Conservation (phyloP, 1,139 yeast species). For the Lodderomyces theae region DNA sequence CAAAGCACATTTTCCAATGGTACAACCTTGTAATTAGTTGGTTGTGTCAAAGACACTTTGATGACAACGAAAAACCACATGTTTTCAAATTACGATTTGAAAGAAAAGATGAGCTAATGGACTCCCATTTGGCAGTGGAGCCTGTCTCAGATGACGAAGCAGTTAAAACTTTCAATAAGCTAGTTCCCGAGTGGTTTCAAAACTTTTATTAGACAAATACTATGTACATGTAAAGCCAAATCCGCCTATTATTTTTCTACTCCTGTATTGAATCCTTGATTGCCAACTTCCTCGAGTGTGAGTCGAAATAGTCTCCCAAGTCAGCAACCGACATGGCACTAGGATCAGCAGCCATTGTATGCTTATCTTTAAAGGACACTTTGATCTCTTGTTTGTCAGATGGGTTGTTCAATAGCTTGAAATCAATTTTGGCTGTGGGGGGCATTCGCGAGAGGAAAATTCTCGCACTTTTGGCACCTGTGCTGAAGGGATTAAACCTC, state of each 20-base stretch:
- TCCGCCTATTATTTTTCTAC: too few relatives aligned
- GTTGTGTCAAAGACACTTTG: constrained; percentile 10
- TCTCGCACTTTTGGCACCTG: constrained; percentile 79
- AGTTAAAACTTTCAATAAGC: constrained; percentile 12
- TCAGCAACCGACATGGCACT: constrained; percentile 49
- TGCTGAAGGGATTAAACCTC: constrained; percentile 72
- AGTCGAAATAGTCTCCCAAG: constrained; percentile 55
- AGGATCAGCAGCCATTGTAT: constrained; percentile 68
- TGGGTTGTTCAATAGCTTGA: constrained; percentile 47
- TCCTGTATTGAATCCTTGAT: constrained; percentile 59
- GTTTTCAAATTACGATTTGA: constrained; percentile 11
- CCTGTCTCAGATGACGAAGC: constrained; percentile 7
- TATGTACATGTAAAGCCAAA: too few relatives aligned
- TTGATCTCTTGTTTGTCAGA: constrained; percentile 62
- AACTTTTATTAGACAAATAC: constrained; percentile 12
- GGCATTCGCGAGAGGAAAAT: constrained; percentile 80
- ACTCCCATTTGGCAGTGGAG: constrained; percentile 9
- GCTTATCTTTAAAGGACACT: constrained; percentile 82
- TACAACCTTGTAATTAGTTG: constrained; percentile 18
- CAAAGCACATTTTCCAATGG: constrained; percentile 19
- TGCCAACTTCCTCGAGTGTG: constrained; percentile 68
- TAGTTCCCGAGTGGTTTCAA: constrained; percentile 21
- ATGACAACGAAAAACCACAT: constrained; percentile 6
- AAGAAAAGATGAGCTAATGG: constrained; percentile 12
- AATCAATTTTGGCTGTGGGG: constrained; percentile 56